Conservation (phyloP, 1,284 basidiomycete genomes). For the Ceratobasidium theobromae region DNA sequence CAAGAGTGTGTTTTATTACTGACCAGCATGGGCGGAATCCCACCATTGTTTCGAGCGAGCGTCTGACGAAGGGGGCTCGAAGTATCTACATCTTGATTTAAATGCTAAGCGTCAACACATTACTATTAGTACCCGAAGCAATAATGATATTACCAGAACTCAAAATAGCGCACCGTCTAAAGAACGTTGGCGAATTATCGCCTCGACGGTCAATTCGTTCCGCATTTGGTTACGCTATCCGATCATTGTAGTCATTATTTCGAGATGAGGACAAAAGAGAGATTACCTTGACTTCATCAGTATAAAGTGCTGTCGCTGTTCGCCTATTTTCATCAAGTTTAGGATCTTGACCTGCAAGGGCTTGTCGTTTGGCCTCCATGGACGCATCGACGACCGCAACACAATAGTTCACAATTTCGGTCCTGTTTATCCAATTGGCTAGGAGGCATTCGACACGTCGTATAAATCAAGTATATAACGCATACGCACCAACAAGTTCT, state of each 20-base stretch:
- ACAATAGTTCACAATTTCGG: constrained; percentile 78
- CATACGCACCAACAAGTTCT: constrained; percentile 72
- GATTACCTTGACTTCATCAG: background rate
- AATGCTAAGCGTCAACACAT: constrained; percentile 58
- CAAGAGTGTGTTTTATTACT: background rate
- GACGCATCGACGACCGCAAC: constrained; percentile 68
- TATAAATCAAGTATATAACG: background rate
- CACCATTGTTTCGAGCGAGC: constrained; percentile 67
- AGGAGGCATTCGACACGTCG: background rate
- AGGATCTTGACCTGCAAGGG: constrained; percentile 37
- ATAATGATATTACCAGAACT: too few relatives aligned
- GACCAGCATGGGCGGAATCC: constrained; percentile 48
- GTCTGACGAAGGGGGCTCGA: constrained; percentile 66
- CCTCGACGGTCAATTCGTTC: constrained; percentile 78
- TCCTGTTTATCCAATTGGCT: constrained; percentile 84
- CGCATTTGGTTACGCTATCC: constrained; percentile 80
- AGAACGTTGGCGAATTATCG: constrained; percentile 74
- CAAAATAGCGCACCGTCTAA: constrained; percentile 62
- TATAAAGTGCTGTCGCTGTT: constrained; percentile 47
- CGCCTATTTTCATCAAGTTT: constrained; percentile 39
- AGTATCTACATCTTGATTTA: constrained; percentile 78
- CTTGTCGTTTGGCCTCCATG: constrained; percentile 57
- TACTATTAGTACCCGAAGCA: background rate
- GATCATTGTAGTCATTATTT: too few relatives aligned
- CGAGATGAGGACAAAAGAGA: too few relatives aligned